Evolutionary conservation across 2,329 filamentous ascomycete genomes (phyloP), one percentile per base, ranked within the genome.

Genomic region (Alternaria postmessia): DNA sequence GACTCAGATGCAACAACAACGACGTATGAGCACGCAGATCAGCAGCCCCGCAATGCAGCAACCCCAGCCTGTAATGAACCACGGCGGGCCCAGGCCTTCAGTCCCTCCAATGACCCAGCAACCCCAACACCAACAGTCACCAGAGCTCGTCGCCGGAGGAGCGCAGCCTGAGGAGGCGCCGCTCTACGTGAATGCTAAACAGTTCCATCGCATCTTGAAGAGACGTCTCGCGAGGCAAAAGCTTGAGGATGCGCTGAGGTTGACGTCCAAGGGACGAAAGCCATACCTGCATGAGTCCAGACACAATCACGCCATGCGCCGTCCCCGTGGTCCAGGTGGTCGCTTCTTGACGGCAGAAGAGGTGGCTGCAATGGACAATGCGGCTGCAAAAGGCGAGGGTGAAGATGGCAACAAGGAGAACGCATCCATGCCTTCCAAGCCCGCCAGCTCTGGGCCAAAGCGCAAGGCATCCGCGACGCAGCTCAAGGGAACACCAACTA

Each of bases 271-370:
- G 81, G 94, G 94, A 26, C 89, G 95, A 36, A 98, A 97, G 81
- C 95, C 95, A 4, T 99, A 99, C 74, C 85, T 99, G 32, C 95
- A 99, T 81, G 95, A 99, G 77, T 98, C 94, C 26, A 87, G 95
- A 74, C 95, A 99, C 79, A 98, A 98, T 75, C 95, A 99, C 79
- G 95, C 95, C 9, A 99, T 99, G 95, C 89, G 95, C 59, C 86
- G 95, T 71, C 95, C 95, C 28, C 88, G 95, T 76, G 95, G 95
- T 16, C 95, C 95, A 0, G 95, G 95, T 54, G 95, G 95, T 22
- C 90, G 95, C 24, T 99, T 99, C 84, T 82, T 99, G 78, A 99
- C 95, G 0, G 94, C 95, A 1, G 95, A 98, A 58, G 95, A 99
- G 78, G 94, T 97, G 4, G 93, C 93, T 6, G 90, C 91, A 51